Evolutionary conservation across 1,284 basidiomycete genomes (phyloP), one percentile per base, ranked within the genome.

Genomic region (Wallemia hederae): DNA sequence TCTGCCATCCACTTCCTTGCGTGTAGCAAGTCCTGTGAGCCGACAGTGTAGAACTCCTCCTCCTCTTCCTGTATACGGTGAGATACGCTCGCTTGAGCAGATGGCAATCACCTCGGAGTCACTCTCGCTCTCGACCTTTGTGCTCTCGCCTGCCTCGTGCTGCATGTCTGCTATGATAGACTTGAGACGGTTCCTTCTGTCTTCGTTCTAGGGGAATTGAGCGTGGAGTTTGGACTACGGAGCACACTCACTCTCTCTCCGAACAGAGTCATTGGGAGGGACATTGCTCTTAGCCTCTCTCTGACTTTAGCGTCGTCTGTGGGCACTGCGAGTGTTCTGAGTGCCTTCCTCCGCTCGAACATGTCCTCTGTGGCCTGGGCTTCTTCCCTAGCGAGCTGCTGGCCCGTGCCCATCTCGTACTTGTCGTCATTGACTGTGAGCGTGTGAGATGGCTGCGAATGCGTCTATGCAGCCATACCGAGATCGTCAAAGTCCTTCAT

Each of bases 21-120:
- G 66, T 84, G 78, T 55, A 97, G 75, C 59, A 99, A 77, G 64
- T 83, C 85, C 9, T 88, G 73, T 1, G 86, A 79, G 1, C 92
- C 92, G 62, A 87, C 85, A 1, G 92, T 85, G 70, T 91, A 98
- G 73, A 98, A 98, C 69, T 98, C 94, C 69, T 94, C 91, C 68
- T 85, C 80, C 58, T 73, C 66, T 76, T 84, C 65, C 11, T 63
- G 17, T 33, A 55, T 61, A 29, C 60, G 57, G 59, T 60, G 59
- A 22, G 29, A 22, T 9, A n/a, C 5, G 3, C 19, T 15, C 9
- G 22, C 14, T 49, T 9, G 11, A 11, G n/a, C n/a, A n/a, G n/a
- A 49, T 49, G 5, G 11, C 5, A 11, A 49, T 49, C 14, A 49
- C 39, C n/a, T 49, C 39, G 3, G 39, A 49, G 11, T 49, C 39